phyloP scores from a whole-genome alignment of 345 rosid species.

The Raphanus sativus region DNA sequence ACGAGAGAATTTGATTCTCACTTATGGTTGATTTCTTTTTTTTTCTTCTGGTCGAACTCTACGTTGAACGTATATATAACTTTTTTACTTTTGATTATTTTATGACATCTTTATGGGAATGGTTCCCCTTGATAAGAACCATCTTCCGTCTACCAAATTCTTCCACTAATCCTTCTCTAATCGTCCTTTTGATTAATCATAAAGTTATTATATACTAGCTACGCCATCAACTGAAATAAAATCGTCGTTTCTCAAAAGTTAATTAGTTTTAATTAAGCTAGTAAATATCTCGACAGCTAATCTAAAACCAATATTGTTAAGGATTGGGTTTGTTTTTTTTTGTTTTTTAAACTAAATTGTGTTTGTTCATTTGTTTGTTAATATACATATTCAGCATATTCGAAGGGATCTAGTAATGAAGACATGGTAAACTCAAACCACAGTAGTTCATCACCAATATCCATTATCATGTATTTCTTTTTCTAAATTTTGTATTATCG shows the following conservation, averaged over 20 bases:
- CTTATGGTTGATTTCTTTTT: too few relatives aligned
- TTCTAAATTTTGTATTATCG: slow-evolving; percentile 30
- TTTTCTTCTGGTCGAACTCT: slow-evolving; percentile 36
- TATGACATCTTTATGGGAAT: slow-evolving; percentile 12
- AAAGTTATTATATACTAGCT: too few relatives aligned
- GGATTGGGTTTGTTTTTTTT: not conserved
- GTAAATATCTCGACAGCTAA: slow-evolving; percentile 3
- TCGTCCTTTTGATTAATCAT: not conserved
- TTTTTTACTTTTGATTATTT: slow-evolving; percentile 1
- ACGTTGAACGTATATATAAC: slow-evolving; percentile 27
- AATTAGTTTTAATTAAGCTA: not conserved
- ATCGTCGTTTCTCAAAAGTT: not conserved
- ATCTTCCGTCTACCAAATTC: slow-evolving; percentile 34
- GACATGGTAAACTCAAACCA: not conserved
- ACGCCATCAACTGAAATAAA: too few relatives aligned
- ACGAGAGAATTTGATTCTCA: too few relatives aligned
- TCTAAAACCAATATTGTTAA: not conserved
- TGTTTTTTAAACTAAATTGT: too few relatives aligned
- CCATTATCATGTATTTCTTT: not conserved
- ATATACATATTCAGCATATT: slow-evolving; percentile 9
- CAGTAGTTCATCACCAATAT: slow-evolving; percentile 1
- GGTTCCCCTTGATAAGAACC: slow-evolving; percentile 19
- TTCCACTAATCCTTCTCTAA: slow-evolving; percentile 31
- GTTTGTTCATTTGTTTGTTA: too few relatives aligned
- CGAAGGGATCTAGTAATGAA: slow-evolving; percentile 11